Evolutionary conservation across 2,329 filamentous ascomycete genomes (phyloP), one percentile per base, ranked within the genome.

Genomic region (Bipolaris sorokiniana): DNA sequence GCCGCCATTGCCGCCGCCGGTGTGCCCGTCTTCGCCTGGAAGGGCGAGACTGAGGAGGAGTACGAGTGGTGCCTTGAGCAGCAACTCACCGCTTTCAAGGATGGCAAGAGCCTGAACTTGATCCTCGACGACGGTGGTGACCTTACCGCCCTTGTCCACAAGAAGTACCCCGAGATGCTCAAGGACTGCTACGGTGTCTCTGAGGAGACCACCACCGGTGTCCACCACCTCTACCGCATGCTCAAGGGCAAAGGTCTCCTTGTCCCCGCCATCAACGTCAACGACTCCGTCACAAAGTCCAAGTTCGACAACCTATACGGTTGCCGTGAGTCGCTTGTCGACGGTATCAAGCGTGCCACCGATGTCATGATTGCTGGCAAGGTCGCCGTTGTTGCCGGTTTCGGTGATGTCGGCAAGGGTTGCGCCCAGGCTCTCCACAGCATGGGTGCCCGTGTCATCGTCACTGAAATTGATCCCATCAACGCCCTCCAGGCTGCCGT

Each of bases 251-350:
- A 87, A 79, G 78, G 78, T 57, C 92, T 98, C 67, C 89, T 97
- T 64, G 91, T 97, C 69, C 95, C 95, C 70, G 86, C 94, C 81
- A 78, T 98, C 89, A 99, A 99, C 82, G 94, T 99, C 86, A 98
- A 99, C 85, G 94, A 99, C 88, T 93, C 90, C 59, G 94, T 99
- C 78, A 99, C 95, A 82, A 99, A 98, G 90, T 97, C 92, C 83
- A 99, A 99, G 88, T 99, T 99, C 80, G 95, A 98, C 88, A 99
- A 99, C 89, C 84, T 98, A 68, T 99, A 98, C 88, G 94, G 95
- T 78, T 98, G 95, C 92, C 90, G 92, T 79, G 95, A 98, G 86
- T 97, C 94, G 65, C 90, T 99, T 74, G 89, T 99, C 76, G 95
- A 99, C 81, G 95, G 95, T 80, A 98, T 99, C 89, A 99, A 98